Evolutionary conservation across 225 moss, liverwort and hornwort genomes (phyloP), one percentile per base, ranked within the genome.

Genomic region (Ulota crispa): DNA sequence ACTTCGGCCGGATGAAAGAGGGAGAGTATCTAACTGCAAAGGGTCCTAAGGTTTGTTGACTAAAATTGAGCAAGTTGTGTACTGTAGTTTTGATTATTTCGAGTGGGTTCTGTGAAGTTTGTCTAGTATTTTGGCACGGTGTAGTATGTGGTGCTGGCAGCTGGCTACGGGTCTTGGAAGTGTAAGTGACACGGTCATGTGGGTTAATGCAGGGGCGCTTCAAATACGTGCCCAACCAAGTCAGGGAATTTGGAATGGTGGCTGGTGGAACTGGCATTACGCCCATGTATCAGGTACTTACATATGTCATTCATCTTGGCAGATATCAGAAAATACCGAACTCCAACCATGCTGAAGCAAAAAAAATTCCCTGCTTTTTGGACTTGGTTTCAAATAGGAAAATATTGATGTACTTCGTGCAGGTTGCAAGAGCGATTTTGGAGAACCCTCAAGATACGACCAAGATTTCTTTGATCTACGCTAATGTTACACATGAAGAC

Each of bases 251-350:
- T 80, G 99, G 96, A 84, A 99, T 99, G 99, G 52, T 96, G 83
- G 99, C 96, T 77, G 99, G 99, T 63, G 99, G 99, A 81, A 95
- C 96, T 80, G 99, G 99, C 78, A 92, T 99, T 68, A 99, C 99
- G 42, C 99, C 99, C 34, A 94, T 96, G 91, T 99, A 89, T 89
- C 99, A 99, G 94, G 98, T 94, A 83, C 34, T 26, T 80, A 31
- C 60, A 8, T 54, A 11, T 77, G 30, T 71, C 57, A n/a, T 61
- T 8, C 18, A 26, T 43, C 10, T 68, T 60, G 16, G 30, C 39
- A 39, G 16, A 54, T 71, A 55, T 31, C 36, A 31, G 37, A 83
- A 42, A 50, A 6, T 31, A 19, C 53, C 26, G 31, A 37, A 60
- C 20, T 47, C 59, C 47, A 45, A 60, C 26, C 19, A 62, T 9